These are phyloP conservation scores for Luvunga scandens DNA, from an alignment of 345 rosid genomes.

Conservation along the genomic window DNA sequence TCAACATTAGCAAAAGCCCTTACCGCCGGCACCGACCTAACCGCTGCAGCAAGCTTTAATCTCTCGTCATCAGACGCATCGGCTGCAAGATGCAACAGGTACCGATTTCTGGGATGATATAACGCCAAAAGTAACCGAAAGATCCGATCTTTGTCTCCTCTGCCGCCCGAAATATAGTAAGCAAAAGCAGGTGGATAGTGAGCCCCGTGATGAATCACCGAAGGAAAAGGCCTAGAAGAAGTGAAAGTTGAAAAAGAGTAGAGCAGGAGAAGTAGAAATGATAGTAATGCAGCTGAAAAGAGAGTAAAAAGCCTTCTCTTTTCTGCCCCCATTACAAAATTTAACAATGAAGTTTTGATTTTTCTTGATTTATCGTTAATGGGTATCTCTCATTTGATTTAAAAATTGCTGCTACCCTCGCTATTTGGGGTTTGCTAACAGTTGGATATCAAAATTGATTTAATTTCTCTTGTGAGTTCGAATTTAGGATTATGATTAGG, in stretches of 20 bases:
- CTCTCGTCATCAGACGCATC: conserved; percentile 85
- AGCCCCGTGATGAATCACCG: conserved; percentile 63
- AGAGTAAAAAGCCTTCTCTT: conserved; percentile 88
- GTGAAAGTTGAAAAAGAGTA: conserved; percentile 76
- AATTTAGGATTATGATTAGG: not conserved
- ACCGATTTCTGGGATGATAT: conserved; percentile 94
- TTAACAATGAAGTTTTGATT: not conserved
- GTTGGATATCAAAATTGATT: not conserved
- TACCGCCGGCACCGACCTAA: conserved; percentile 71
- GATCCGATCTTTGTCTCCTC: conserved; percentile 73
- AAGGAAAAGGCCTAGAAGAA: conserved; percentile 68
- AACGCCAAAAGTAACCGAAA: conserved; percentile 77
- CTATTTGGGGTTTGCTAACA: not conserved
- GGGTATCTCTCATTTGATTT: conserved; percentile 19
- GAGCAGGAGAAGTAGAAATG: conserved; percentile 62
- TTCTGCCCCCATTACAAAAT: conserved; percentile 78
- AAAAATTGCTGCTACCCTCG: not conserved
- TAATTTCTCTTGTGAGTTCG: no score
- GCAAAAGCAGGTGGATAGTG: conserved; percentile 92
- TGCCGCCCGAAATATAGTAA: conserved; percentile 80
- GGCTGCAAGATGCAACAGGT: conserved; percentile 73
- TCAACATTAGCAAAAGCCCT: conserved; percentile 85
- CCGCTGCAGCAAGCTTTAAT: conserved; percentile 43
- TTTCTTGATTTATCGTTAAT: conserved; percentile 37
- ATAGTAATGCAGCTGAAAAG: conserved; percentile 70